A percentile compares a stretch with the other conserved stretches of the same genome.
Conservation (phyloP, 192 early-diverging fungal species). For the Coemansia nantahalensis region DNA sequence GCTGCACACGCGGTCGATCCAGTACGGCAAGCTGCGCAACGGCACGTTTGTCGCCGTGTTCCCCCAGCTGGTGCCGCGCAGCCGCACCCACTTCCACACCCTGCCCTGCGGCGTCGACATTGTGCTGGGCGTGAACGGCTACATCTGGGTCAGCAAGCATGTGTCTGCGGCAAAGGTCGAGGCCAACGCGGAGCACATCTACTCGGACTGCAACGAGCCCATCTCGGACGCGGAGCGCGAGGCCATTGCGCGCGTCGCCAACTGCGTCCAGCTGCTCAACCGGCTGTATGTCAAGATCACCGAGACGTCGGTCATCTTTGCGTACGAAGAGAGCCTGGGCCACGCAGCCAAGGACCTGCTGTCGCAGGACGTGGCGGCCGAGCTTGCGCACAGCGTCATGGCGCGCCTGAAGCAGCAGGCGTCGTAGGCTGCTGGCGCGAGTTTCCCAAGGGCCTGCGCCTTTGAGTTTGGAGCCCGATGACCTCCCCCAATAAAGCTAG, state of each 20-base stretch:
- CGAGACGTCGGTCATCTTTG: conserved; percentile 86
- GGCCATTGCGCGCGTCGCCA: conserved; percentile 86
- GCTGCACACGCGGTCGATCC: conserved; percentile 85
- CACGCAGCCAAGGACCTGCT: conserved; percentile 65
- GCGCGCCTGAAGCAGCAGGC: conserved; percentile 27
- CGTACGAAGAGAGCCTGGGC: conserved; percentile 79
- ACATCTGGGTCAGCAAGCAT: conserved; percentile 92
- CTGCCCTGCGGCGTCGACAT: conserved; percentile 90
- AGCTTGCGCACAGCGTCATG: conserved; percentile 41
- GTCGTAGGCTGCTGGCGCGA: too few species aligned
- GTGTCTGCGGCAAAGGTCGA: conserved; percentile 60
- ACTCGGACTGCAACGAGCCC: conserved; percentile 84
- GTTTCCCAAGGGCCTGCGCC: too few species aligned
- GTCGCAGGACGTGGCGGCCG: conserved; percentile 47
- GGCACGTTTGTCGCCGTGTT: conserved; percentile 82
- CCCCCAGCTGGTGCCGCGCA: conserved; percentile 85
- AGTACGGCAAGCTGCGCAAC: conserved; percentile 86
- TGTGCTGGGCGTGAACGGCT: conserved; percentile 93
- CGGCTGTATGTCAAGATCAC: conserved; percentile 78
- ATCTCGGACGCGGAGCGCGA: conserved; percentile 73
- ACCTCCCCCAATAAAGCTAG: too few species aligned
- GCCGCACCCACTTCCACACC: conserved; percentile 93
- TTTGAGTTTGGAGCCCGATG: too few species aligned
- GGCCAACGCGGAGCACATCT: conserved; percentile 78
- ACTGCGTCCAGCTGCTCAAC: conserved; percentile 81